phyloP scores from a whole-genome alignment of 768 basidiomycete genomes.

The Kwoniella newhampshirensis region DNA sequence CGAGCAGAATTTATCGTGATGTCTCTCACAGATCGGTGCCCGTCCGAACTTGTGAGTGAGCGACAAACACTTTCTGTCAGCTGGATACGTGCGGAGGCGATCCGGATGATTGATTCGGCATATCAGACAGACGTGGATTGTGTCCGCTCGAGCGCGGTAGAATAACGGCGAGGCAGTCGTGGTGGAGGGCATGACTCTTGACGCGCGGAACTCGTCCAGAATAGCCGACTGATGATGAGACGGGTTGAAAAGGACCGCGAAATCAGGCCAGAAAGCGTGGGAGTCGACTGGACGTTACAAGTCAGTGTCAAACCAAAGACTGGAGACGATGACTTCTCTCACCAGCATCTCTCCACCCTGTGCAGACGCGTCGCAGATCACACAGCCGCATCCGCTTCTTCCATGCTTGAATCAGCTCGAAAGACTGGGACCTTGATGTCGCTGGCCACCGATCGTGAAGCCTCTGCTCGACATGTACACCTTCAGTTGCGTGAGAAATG shows the following conservation, averaged over 20 bases:
- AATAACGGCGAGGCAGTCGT: slow-evolving; percentile 22
- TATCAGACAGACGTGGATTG: slow-evolving; percentile 21
- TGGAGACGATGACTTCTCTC: neutral
- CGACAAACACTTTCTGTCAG: slow-evolving; percentile 4
- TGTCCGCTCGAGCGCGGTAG: slow-evolving; percentile 17
- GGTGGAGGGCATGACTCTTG: slow-evolving; percentile 20
- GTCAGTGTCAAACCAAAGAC: neutral
- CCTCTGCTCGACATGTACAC: neutral
- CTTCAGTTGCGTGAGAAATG: neutral
- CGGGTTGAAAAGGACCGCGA: slow-evolving; percentile 23
- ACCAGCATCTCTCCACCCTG: slow-evolving; percentile 21
- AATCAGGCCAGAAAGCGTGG: slow-evolving; percentile 24
- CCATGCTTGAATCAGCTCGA: slow-evolving; percentile 13
- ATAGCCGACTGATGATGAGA: slow-evolving; percentile 18
- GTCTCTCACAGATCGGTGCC: slow-evolving; percentile 24
- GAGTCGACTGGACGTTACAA: slow-evolving; percentile 20
- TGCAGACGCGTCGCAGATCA: slow-evolving; percentile 8
- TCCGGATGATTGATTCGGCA: slow-evolving; percentile 30
- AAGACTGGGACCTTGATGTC: too few species aligned
- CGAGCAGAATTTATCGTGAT: slow-evolving; percentile 16
- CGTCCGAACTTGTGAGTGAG: slow-evolving; percentile 11
- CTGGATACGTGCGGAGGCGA: slow-evolving; percentile 18
- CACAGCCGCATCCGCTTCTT: slow-evolving; percentile 16
- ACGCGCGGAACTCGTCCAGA: slow-evolving; percentile 10
- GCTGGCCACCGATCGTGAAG: too few species aligned